Evolutionary conservation across 2,329 filamentous ascomycete species (phyloP).

Genomic region (Aspergillus arachidicola): DNA sequence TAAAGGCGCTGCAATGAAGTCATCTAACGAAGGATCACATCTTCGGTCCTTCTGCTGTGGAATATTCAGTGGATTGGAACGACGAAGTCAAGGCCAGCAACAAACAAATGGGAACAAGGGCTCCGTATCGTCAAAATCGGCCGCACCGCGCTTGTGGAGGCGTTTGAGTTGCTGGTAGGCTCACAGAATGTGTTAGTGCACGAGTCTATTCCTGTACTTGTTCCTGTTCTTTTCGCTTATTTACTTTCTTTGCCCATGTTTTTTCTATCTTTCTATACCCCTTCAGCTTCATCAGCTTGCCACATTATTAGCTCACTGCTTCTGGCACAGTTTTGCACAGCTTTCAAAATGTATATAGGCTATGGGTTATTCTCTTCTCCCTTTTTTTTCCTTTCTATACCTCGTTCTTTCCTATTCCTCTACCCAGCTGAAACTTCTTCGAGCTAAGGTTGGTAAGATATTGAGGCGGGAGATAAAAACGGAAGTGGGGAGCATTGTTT

Average conservation of each 20-base stretch:
- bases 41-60: constrained; percentile 14
- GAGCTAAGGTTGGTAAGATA: not conserved
- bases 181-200: constrained; percentile 4
- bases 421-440: not conserved
- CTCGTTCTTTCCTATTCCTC: not conserved
- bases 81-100: not conserved
- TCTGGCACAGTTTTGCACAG: not conserved
- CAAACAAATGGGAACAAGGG: not conserved
- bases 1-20: constrained; percentile 8
- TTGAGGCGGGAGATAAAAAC: not conserved
- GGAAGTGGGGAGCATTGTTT: not conserved
- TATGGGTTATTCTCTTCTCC: not conserved
- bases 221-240: not conserved
- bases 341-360: not conserved
- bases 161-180: constrained; percentile 18
- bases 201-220: not conserved
- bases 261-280: constrained; percentile 17
- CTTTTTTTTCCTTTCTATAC: not conserved
- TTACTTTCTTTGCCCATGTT: constrained; percentile 3
- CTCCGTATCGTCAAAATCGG: not conserved
- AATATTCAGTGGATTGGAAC: not conserved
- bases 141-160: constrained; percentile 18
- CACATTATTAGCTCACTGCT: not conserved
- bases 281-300: not conserved
- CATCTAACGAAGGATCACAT: constrained; percentile 6